Evolutionary conservation across 345 rosid species (phyloP), one percentile per base, ranked within the genome.

Genomic region (Mallotus nudiflorus): DNA sequence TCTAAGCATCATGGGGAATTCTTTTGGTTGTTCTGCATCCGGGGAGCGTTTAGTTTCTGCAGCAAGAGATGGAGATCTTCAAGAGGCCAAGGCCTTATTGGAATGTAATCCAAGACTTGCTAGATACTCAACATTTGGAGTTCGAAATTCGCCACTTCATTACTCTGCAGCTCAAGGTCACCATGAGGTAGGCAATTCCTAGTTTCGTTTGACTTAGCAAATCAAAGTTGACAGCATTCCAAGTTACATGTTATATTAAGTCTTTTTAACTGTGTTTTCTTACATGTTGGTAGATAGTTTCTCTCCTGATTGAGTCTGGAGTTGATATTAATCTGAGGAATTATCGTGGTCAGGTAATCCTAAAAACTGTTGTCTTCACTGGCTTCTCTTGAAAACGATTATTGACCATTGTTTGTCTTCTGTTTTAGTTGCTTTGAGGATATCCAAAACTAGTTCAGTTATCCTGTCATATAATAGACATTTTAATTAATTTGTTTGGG

Each of bases 101-200:
- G 97, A 92, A 78, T 95, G 85, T 78, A 95, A 92, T 62, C 99
- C 97, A 67, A 88, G 97, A 73, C 97, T 95, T 25, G 95, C 87
- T 39, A 86, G 92, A 54, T 95, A 92, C 79, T 92, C 97, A 0
- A 95, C 99, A 73, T 92, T 95, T 48, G 97, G 97, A 18, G 99
- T 90, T 71, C 85, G 93, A 46, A 95, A 95, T 81, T 95, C 99
- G 10, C 97, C 99, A 42, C 89, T 92, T 51, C 99, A 95, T 80
- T 95, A 95, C 79, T 92, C 97, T 69, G 97, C 99, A 39, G 97
- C 99, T 63, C 97, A 91, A 77, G 99, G 97, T 50, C 96, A 95
- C 87, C 91, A 90, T 67, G 98, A 94, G 97, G 98, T 94, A 83
- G 97, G 98, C 92, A 83, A 22, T 60, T 62, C 37, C 19, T 73